phyloP scores from a whole-genome alignment of 495 filamentous ascomycete species.

The Lasiosphaeriaceae sp. region DNA sequence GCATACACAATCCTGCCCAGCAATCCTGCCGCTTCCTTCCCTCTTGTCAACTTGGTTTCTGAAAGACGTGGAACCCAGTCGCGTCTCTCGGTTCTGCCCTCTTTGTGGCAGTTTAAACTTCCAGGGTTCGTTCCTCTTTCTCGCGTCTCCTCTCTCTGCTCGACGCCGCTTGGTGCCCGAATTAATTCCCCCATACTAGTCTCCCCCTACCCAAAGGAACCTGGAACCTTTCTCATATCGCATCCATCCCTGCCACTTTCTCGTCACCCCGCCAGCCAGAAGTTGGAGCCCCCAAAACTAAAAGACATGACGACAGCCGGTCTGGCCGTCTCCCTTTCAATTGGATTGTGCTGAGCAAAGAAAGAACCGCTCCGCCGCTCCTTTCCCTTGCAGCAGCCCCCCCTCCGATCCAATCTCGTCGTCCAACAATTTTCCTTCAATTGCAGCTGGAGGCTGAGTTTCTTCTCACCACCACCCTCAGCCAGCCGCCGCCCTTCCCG shows the following conservation, averaged over 20 bases:
- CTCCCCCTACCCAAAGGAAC: background rate
- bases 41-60: background rate
- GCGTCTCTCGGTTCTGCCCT: too few relatives aligned
- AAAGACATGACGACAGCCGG: slow-evolving; percentile 2
- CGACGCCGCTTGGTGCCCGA: too few relatives aligned
- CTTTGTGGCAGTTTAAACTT: too few relatives aligned
- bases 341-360: slow-evolving; percentile 2
- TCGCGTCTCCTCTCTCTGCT: too few relatives aligned
- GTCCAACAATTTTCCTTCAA: background rate
- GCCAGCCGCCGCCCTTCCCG: background rate
- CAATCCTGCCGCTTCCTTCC: background rate
- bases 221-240: background rate
- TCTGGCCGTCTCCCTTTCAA: background rate
- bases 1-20: background rate
- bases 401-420: background rate
- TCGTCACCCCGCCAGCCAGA: background rate
- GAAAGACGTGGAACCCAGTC: too few relatives aligned
- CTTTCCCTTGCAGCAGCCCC: background rate
- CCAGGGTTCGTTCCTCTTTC: too few relatives aligned
- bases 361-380: background rate
- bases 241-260: background rate
- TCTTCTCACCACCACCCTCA: slow-evolving; percentile 11
- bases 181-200: background rate
- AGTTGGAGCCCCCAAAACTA: background rate
- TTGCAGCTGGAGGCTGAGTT: slow-evolving; percentile 6